These are phyloP conservation scores for Rhodotorula sp. DNA, from an alignment of 1,284 basidiomycete genomes.

Conservation along the genomic window DNA sequence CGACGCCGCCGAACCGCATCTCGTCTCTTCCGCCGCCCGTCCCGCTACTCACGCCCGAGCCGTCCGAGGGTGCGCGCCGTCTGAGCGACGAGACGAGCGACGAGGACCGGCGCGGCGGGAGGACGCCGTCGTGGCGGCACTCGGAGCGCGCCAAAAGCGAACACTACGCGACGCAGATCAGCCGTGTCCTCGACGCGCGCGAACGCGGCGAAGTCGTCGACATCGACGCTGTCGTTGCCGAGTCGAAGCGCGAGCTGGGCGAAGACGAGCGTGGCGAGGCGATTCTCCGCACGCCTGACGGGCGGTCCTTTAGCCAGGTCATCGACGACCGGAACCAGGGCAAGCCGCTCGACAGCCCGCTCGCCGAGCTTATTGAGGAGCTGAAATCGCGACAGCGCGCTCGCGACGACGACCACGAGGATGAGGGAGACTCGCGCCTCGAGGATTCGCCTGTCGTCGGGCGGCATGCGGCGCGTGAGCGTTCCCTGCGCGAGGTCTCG, in stretches of 20 bases:
- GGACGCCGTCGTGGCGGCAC: background rate
- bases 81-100: background rate
- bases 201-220: background rate
- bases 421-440: background rate
- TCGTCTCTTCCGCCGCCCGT: background rate
- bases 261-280: background rate
- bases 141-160: background rate
- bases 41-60: background rate
- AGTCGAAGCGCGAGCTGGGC: background rate
- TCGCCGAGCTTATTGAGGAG: slow-evolving; percentile 14
- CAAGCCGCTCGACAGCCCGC: background rate
- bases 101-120: background rate
- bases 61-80: too few relatives aligned
- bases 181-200: background rate
- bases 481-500: background rate
- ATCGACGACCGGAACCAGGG: background rate
- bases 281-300: background rate
- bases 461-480: slow-evolving; percentile 1
- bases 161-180: background rate
- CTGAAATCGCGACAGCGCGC: background rate
- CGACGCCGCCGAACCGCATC: background rate
- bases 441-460: background rate
- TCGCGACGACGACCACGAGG: background rate
- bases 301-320: background rate
- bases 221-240: background rate